Percentiles rank a stretch among this genome's conserved stretches.
Conservation (phyloP, 2,329 filamentous ascomycete species). For the Lachnellula cervina region DNA sequence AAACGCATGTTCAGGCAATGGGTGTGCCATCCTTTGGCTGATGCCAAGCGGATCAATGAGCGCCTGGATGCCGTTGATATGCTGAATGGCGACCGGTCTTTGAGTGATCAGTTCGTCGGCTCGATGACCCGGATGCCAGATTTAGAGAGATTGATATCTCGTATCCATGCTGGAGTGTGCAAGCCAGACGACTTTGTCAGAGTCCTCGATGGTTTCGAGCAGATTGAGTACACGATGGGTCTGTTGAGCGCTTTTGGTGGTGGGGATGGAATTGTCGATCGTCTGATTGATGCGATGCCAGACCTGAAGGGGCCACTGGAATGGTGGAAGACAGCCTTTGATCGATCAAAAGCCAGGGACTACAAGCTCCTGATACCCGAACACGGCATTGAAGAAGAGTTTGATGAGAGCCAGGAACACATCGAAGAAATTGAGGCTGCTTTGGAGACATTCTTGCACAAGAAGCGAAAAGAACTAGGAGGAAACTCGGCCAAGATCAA, state of each 20-base stretch:
- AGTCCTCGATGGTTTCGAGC: conserved; percentile 93
- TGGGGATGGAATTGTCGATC: conserved; percentile 78
- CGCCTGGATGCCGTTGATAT: conserved; percentile 91
- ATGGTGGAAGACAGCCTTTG: conserved; percentile 90
- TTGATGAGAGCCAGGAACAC: conserved; percentile 73
- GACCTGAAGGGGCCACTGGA: conserved; percentile 68
- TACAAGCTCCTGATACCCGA: conserved; percentile 81
- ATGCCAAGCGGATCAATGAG: conserved; percentile 84
- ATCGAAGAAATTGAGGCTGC: conserved; percentile 73
- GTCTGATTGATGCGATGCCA: conserved; percentile 81
- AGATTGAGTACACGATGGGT: conserved; percentile 91
- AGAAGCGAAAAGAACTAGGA: conserved; percentile 68
- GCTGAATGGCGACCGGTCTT: conserved; percentile 73
- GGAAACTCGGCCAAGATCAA: conserved; percentile 58
- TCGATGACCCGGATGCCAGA: conserved; percentile 91
- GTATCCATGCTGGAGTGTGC: conserved; percentile 88
- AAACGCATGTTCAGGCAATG: conserved; percentile 95
- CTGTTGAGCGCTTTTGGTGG: conserved; percentile 68
- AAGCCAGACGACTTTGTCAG: conserved; percentile 87
- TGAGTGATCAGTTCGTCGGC: conserved; percentile 82
- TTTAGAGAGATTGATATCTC: conserved; percentile 86
- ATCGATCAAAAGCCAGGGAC: conserved; percentile 72
- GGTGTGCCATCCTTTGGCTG: conserved; percentile 92
- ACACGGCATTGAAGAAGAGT: conserved; percentile 83
- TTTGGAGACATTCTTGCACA: conserved; percentile 65